Evolutionary conservation across 2,329 filamentous ascomycete genomes (phyloP).

Genomic region (Hypoxylon sp.): DNA sequence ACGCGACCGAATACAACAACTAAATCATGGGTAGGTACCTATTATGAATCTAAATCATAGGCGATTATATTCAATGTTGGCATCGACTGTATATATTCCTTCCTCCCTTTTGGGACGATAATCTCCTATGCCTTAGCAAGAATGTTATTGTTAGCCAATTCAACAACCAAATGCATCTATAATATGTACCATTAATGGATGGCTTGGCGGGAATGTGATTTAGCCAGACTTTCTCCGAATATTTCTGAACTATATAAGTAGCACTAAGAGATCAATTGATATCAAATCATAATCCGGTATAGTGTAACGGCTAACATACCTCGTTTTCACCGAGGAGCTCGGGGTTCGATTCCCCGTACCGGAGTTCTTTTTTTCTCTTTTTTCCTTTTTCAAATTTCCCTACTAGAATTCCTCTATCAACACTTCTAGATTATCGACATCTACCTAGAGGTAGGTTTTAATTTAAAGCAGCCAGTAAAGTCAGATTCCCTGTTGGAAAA

Average conservation of each 20-base stretch:
- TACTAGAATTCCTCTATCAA: too few relatives aligned
- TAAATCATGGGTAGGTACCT: neutral
- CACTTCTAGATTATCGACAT: too few relatives aligned
- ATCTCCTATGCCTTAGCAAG: neutral
- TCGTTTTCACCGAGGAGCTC: slow-evolving; percentile 49
- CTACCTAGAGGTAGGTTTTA: too few relatives aligned
- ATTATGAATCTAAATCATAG: neutral
- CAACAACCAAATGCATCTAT: neutral
- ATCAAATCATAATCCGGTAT: slow-evolving; percentile 37
- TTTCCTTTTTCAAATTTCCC: neutral
- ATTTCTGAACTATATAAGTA: slow-evolving; percentile 2
- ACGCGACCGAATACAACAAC: neutral
- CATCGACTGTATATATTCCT: neutral
- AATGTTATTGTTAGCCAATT: neutral
- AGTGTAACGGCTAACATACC: slow-evolving; percentile 49
- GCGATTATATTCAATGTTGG: neutral
- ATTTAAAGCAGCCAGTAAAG: too few relatives aligned
- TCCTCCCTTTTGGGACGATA: neutral
- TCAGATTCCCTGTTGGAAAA: too few relatives aligned
- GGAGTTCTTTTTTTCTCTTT: slow-evolving; percentile 32
- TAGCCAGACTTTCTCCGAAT: neutral
- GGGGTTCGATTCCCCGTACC: slow-evolving; percentile 49
- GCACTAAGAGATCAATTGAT: too few relatives aligned
- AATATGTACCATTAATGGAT: neutral
- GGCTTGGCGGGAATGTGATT: neutral